Evolutionary conservation across 805 yeast genomes (phyloP).

Genomic region (Cyberlindnera maritima): DNA sequence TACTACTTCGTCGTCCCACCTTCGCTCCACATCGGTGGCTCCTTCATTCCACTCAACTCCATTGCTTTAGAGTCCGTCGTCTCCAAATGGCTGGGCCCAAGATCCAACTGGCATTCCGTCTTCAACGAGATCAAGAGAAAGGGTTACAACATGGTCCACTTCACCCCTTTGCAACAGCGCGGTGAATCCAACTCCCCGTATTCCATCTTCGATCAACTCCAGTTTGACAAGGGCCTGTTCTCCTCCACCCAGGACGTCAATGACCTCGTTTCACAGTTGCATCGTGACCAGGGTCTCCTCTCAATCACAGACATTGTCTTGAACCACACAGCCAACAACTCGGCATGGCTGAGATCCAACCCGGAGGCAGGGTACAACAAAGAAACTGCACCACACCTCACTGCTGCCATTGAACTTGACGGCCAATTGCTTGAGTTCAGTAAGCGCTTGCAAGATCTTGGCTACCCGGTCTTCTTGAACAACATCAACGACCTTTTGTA

Average conservation of each 20-base stretch:
- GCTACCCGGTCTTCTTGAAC: conserved; percentile 57
- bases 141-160: conserved; percentile 94
- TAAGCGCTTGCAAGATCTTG: conserved; percentile 47
- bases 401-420: conserved; percentile 83
- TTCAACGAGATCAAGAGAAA: conserved; percentile 62
- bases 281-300: conserved; percentile 56
- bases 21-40: conserved; percentile 52
- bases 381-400: conserved; percentile 86
- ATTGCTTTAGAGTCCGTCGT: conserved; percentile 81
- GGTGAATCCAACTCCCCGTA: conserved; percentile 94
- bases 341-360: conserved; percentile 77
- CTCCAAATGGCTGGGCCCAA: conserved; percentile 87
- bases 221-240: conserved; percentile 69
- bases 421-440: conserved; percentile 65
- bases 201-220: conserved; percentile 82
- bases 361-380: conserved; percentile 90
- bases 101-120: conserved; percentile 60
- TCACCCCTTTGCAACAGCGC: conserved; percentile 87
- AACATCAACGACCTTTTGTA: conserved; percentile 51
- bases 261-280: conserved; percentile 46
- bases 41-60: conserved; percentile 68
- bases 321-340: conserved; percentile 93
- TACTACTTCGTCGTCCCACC: conserved; percentile 83
- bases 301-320: conserved; percentile 90
- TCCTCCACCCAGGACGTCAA: conserved; percentile 52